A percentile compares a stretch with the other conserved stretches of the same genome.
These are phyloP conservation scores for Fusarium sp. DNA, from an alignment of 2,329 filamentous ascomycete species.

Conservation along the genomic window DNA sequence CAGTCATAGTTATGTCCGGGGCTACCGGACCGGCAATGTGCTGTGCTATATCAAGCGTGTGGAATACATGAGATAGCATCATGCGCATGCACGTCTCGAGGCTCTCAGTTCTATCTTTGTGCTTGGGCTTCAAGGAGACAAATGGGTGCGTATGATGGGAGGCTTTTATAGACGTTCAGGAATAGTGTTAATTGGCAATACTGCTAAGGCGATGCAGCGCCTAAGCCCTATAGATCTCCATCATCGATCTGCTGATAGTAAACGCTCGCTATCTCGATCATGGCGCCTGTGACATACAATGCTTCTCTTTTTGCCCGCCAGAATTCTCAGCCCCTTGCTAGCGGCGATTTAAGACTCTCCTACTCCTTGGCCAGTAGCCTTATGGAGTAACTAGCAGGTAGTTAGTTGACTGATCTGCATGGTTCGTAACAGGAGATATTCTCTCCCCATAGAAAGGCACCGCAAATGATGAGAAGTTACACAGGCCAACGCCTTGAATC, in stretches of 20 bases:
- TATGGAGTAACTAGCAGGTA: neutral
- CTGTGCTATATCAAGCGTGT: constrained; percentile 7
- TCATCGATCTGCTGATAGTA: neutral
- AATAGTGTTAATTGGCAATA: neutral
- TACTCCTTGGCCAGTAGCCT: constrained; percentile 9
- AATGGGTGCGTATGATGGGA: neutral
- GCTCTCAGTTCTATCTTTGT: neutral
- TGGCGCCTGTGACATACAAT: neutral
- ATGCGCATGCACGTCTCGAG: constrained; percentile 19
- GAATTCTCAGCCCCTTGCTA: constrained; percentile 7
- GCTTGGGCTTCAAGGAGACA: neutral
- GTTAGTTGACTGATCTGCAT: neutral
- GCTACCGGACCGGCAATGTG: constrained; percentile 25
- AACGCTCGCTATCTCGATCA: constrained; percentile 11
- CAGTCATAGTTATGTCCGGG: constrained; percentile 16
- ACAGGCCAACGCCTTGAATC: neutral
- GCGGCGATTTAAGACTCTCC: neutral
- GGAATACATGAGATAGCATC: constrained; percentile 2
- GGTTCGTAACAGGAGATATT: neutral
- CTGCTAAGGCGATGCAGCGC: neutral
- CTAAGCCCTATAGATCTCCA: constrained; percentile 4
- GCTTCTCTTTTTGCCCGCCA: neutral
- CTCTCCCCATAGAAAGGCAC: neutral
- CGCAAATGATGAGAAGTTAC: neutral
- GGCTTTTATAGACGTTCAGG: neutral